A percentile compares a stretch with the other conserved stretches of the same genome.
phyloP scores from a whole-genome alignment of 257 asterid species.

The Oldenlandia corymbosa region DNA sequence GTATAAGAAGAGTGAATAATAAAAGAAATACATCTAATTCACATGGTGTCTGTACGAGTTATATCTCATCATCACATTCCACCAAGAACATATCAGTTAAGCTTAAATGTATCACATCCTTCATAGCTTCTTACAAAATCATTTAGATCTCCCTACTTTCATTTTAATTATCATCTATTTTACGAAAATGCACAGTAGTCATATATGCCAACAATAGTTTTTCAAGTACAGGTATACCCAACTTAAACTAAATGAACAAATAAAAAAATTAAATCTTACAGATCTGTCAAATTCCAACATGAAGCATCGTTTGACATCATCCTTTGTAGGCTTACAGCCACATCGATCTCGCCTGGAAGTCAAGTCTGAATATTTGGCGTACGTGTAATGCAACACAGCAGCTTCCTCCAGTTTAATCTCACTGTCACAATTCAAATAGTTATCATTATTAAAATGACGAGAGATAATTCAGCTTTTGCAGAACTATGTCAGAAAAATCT shows the following conservation, averaged over 20 bases:
- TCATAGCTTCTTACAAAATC: too few species aligned
- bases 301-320: conserved; percentile 58
- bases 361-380: conserved; percentile 61
- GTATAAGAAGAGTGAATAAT: not conserved
- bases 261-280: conserved; percentile 36
- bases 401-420: conserved; percentile 57
- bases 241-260: not conserved
- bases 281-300: conserved; percentile 63
- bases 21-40: too few species aligned
- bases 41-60: not conserved
- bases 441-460: not conserved
- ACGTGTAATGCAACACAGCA: conserved; percentile 63
- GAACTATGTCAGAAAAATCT: not conserved
- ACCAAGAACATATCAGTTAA: too few species aligned
- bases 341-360: conserved; percentile 64
- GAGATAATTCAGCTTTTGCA: not conserved
- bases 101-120: not conserved
- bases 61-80: not conserved
- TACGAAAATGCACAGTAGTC: too few species aligned
- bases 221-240: not conserved
- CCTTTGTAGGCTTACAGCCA: conserved; percentile 60
- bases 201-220: not conserved
- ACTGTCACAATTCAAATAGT: conserved; percentile 27
- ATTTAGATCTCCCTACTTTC: too few species aligned
- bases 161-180: too few species aligned